Evolutionary conservation across 2,329 filamentous ascomycete species (phyloP).

Genomic region (Apiospora marii): DNA sequence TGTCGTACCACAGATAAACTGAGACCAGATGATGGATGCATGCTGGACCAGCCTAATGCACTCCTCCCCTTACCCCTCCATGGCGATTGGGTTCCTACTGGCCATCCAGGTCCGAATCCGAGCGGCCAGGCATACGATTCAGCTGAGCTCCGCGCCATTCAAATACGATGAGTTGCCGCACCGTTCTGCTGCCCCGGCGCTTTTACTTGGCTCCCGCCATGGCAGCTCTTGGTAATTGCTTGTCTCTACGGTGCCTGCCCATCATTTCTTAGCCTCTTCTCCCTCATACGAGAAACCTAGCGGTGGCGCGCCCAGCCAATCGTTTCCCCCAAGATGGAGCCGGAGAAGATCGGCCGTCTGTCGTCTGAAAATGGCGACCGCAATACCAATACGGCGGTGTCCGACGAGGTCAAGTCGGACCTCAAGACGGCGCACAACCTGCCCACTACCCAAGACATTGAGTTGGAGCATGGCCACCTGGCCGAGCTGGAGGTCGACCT

Average conservation of each 20-base stretch:
- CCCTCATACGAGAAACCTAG: background rate
- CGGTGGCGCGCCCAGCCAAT: background rate
- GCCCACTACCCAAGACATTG: conserved; percentile 29
- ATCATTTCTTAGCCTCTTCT: background rate
- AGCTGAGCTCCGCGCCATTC: background rate
- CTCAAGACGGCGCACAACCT: conserved; percentile 30
- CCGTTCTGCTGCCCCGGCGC: background rate
- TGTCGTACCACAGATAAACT: background rate
- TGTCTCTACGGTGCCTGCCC: background rate
- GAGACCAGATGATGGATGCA: background rate
- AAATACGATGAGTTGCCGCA: background rate
- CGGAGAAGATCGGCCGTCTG: conserved; percentile 25
- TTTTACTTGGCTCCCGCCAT: conserved; percentile 21
- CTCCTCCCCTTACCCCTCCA: background rate
- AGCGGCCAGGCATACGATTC: background rate
- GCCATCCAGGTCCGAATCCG: background rate
- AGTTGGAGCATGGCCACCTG: conserved; percentile 40
- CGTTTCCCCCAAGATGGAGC: background rate
- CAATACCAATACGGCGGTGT: background rate
- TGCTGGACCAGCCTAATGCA: background rate
- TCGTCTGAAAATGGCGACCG: conserved; percentile 21
- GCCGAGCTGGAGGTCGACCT: conserved; percentile 44
- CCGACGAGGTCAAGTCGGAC: conserved; percentile 26
- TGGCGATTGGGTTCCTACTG: background rate
- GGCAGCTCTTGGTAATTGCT: conserved; percentile 8